Evolutionary conservation across 148 eudicot genomes (phyloP), one percentile per base, ranked within the genome.

Genomic region (Rhododendron mucronatum): DNA sequence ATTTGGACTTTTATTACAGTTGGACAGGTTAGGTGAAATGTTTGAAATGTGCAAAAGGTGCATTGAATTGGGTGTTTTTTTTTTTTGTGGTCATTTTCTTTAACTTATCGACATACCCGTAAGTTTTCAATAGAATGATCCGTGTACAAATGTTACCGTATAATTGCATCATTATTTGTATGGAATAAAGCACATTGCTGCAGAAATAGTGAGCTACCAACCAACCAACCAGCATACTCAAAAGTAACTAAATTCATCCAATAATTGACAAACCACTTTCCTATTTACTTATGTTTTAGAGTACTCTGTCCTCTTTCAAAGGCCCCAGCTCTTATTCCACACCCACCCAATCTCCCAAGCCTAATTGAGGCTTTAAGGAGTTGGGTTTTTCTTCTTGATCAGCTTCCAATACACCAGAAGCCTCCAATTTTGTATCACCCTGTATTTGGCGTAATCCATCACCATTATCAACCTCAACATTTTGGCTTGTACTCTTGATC

Each of bases 301-400:
- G 67, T 80, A 76, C 59, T 67, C 67, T 50, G 63, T 77, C 78
- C 84, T 33, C 74, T 26, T 81, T 65, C 6, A 16, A 74, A 21
- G 37, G 35, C 33, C 81, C 86, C 87, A 79, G 85, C 65, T 82
- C 92, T 55, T 78, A 50, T 59, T 80, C 82, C 80, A 35, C 85
- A 33, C 28, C 78, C 51, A 77, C 85, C 85, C 78, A 28, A 45
- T 55, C 82, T 26, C 69, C 73, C 85, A 88, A 78, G 18, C 86
- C 80, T 35, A 78, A 53, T 15, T 82, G 67, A 85, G 83, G 84
- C 88, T 85, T 84, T 78, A 86, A 84, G 82, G 84, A 86, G 45
- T 13, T 35, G 50, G 79, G 53, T 50, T 83, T 87, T 20, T 83
- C 89, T 85, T 87, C 88, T 63, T 87, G 86, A 37, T 41, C 78